Evolutionary conservation across 768 basidiomycete species (phyloP), one percentile per base, ranked within the genome.

Genomic region (Podaxis sp.): DNA sequence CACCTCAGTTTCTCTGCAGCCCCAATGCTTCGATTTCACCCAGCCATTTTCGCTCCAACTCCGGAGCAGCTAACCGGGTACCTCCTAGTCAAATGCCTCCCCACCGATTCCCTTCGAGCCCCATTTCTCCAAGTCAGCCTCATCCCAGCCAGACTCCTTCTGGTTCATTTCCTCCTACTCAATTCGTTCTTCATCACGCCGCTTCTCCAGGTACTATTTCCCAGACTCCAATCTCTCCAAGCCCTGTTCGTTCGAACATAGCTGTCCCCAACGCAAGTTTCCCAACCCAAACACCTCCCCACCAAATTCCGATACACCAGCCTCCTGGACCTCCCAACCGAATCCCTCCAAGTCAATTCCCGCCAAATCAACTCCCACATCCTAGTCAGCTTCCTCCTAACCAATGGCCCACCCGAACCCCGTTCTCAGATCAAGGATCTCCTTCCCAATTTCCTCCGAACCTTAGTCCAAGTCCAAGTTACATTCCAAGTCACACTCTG

Each of bases 371-470:
- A 42, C 56, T 57, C 22, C 56, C 56, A 8, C 56, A 57, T 40
- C 56, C 56, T 13, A 57, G 56, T 22, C 56, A 46, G 22, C 56
- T 57, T 44, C 24, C 42, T 30, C 56, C 56, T 4, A 57, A 57
- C 26, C 56, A 57, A n/a, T 57, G 56, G 56, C 56, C 56, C 9
- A 44, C 56, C 7, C 39, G 39, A 57, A n/a, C 0, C 26, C 46
- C 56, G 7, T 44, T 57, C 40, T 57, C 56, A 3, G 56, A 57
- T 28, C 56, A 44, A 24, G 24, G 56, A 7, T 57, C 56, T 4
- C 55, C 55, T 22, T 26, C 56, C 8, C 49, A 28, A 28, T 2
- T 51, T 28, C 22, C 49, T 24, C 49, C 49, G 24, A 51, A 17
- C 13, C 49, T 28, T 9, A 28, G 22, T 3, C 19, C 19, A 12